Evolutionary conservation across 2,329 filamentous ascomycete species (phyloP), one percentile per base, ranked within the genome.

Genomic region (Herpotrichia juniperi): DNA sequence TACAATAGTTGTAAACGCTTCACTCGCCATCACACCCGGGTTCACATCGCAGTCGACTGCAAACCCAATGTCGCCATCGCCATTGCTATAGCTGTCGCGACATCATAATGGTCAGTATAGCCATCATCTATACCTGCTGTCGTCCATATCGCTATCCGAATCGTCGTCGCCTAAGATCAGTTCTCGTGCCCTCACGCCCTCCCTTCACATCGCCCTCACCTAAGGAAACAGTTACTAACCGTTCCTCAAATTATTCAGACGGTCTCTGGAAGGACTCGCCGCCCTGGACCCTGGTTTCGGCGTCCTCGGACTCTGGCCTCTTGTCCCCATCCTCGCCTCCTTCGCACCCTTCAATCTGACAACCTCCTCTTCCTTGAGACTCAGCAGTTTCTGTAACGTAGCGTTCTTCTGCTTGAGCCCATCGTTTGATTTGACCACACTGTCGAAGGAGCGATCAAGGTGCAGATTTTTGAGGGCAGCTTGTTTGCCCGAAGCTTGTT

Each of bases 311-410:
- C 42, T 45, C 31, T 32, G 28, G 3, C 28, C 44, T 2, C 44
- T 5, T 12, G 44, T 47, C 5, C 28, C 28, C 42, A 45, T 45
- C 12, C 42, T 16, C 4, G 30, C 44, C 21, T 64, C 59, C 1
- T 59, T 56, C 22, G 50, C 43, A 26, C 43, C 62, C 49, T 61
- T 68, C 16, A 62, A 25, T 16, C 57, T 48, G 25, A 42, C 26
- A 12, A 54, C 51, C 32, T 72, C 66, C 1, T 71, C 65, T 4
- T 70, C 61, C 14, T 64, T 65, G 4, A 49, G 40, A 24, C 47
- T 44, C 9, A 71, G 42, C 24, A 53, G 42, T 12, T 46, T 55
- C 34, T 63, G 62, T 32, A 63, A 22, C 0, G 48, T 57, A 1
- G n/a, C 30, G n/a, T 55, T 54, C 45, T 69, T 51, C 0, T 21